These are phyloP conservation scores for Trametes villosa DNA, from an alignment of 768 basidiomycete species.

Conservation along the genomic window DNA sequence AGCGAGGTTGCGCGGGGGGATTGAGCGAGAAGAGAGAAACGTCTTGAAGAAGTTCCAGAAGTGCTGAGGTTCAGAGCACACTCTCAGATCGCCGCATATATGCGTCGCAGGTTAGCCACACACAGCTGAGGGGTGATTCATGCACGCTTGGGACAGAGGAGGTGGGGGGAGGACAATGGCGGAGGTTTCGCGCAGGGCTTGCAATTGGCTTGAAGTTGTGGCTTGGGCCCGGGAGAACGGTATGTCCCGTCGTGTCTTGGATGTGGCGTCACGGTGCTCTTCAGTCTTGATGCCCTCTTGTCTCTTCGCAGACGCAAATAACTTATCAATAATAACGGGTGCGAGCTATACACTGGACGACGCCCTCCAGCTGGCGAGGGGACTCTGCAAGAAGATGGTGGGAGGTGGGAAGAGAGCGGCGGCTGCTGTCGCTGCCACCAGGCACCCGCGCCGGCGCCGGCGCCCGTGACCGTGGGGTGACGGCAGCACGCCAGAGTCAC, in stretches of 20 bases:
- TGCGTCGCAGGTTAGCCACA: background rate
- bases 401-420: background rate
- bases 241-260: background rate
- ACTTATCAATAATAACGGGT: background rate
- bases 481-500: constrained; percentile 15
- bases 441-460: background rate
- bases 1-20: background rate
- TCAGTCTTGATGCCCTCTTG: background rate
- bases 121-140: background rate
- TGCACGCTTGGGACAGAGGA: background rate
- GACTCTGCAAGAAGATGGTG: background rate
- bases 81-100: background rate
- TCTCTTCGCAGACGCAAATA: background rate
- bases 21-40: background rate
- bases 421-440: background rate
- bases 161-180: background rate
- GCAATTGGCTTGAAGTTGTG: background rate
- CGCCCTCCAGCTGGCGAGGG: no score
- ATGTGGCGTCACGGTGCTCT: background rate
- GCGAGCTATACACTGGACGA: no score
- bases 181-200: background rate
- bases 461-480: background rate
- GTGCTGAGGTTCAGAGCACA: background rate
- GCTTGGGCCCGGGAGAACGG: constrained; percentile 2
- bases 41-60: background rate